phyloP scores from a whole-genome alignment of 441 rosid genomes.

The Daphne laureola region DNA sequence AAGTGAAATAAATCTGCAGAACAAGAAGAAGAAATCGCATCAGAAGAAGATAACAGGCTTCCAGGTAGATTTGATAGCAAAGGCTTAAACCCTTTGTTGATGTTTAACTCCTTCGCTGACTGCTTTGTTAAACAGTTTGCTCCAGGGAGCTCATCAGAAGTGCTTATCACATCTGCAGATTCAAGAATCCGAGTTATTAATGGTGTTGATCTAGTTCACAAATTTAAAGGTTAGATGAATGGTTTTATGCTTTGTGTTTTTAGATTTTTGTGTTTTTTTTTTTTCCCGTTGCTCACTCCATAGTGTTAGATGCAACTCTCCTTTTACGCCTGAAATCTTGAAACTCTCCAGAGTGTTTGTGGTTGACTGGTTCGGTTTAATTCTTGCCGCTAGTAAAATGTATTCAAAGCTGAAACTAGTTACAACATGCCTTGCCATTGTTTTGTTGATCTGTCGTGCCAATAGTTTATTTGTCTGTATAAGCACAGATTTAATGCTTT shows the following conservation, averaged over 20 bases:
- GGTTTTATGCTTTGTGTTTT: neutral
- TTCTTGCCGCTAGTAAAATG: no score
- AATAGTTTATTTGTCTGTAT: no score
- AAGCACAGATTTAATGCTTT: no score
- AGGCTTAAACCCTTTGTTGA: constrained; percentile 1
- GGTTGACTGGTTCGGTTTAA: no score
- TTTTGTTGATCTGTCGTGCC: no score
- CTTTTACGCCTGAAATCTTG: neutral
- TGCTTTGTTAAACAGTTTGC: constrained; percentile 58
- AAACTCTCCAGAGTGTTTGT: no score
- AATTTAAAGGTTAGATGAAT: constrained; percentile 64
- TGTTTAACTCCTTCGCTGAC: constrained; percentile 14
- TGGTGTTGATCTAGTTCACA: constrained; percentile 78
- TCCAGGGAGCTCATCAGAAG: constrained; percentile 73
- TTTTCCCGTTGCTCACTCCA: neutral
- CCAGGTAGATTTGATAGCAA: constrained; percentile 48
- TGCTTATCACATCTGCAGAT: constrained; percentile 91
- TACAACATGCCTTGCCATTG: no score
- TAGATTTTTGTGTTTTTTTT: neutral
- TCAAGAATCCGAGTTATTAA: constrained; percentile 85
- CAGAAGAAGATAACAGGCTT: constrained; percentile 95
- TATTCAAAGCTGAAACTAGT: no score
- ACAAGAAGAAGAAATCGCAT: constrained; percentile 88
- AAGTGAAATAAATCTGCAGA: constrained; percentile 74
- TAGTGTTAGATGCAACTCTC: neutral